Base-by-base conservation (phyloP, 768 basidiomycete species). In the Lyophyllum decastes region DNA sequence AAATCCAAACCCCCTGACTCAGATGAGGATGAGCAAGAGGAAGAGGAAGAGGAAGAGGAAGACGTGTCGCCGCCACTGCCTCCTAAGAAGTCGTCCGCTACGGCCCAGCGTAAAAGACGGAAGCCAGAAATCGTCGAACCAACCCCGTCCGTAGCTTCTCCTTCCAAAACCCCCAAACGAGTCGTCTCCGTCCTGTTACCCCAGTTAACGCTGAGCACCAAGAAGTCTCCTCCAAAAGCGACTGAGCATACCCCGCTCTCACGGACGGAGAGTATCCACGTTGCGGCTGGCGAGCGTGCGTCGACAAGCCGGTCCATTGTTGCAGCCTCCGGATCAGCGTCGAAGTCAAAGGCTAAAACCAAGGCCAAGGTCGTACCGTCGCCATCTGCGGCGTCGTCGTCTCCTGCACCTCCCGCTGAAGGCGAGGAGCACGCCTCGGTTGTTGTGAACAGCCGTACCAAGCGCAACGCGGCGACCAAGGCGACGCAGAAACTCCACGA, bases 401-500 rank as follows among this genome's bases (percentile, higher is more conserved):
- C 68, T 22, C 62, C 66, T 33, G 30, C 65, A 7, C 48, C 49
- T 14, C 55, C 62, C 14, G 50, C 53, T 6, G 51, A 49, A 1
- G 61, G 60, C 7, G 59, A 62, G 16, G 55, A 56, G 2, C 58
- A 52, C 12, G 40, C 19, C 22, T 26, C 34, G 33, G 57, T 62
- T 21, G 50, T 69, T 16, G 46, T 52, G 26, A 60, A 33, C 19
- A 61, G 63, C 11, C 46, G 64, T 2, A 64, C 70, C 19, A 75
- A 71, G 54, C 73, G 82, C 19, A 67, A 61, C 11, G 82, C 83
- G 24, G 82, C 82, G 11, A 64, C 70, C 24, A 77, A 73, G 56
- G 82, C 83, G 1, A 68, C 72, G 47, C 70, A 86, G 79, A 64
- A 76, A 72, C 62, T 94, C 78, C 66, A 84, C 75, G 59, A 86